These are phyloP conservation scores for Bonnemaisonia californica DNA, from an alignment of 31 red algal species.

Conservation along the genomic window DNA sequence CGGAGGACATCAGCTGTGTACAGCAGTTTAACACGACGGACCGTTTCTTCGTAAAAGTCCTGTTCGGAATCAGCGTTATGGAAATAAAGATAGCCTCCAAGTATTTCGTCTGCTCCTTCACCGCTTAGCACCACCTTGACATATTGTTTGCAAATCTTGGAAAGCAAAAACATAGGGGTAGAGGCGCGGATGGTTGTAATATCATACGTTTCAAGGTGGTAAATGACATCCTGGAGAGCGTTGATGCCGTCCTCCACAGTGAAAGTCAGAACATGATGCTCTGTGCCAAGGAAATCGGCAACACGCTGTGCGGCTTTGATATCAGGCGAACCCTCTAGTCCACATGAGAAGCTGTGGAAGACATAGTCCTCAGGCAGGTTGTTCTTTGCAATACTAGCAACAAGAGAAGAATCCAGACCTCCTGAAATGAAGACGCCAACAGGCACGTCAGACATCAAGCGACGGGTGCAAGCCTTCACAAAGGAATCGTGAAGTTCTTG, in stretches of 20 bases:
- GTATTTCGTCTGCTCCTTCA: conserved; percentile 97
- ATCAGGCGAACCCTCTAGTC: conserved; percentile 90
- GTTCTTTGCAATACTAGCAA: conserved; percentile 82
- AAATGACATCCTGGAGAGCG: conserved; percentile 87
- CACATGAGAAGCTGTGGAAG: conserved; percentile 93
- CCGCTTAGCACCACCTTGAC: conserved; percentile 97
- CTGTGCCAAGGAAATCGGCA: conserved; percentile 89
- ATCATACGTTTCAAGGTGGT: conserved; percentile 97
- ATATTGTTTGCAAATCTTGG: conserved; percentile 73
- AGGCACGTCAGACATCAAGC: conserved; percentile 98
- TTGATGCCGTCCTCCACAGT: conserved; percentile 90
- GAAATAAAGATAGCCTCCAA: conserved; percentile 98
- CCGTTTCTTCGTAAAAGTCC: conserved; percentile 86
- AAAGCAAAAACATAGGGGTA: conserved; percentile 87
- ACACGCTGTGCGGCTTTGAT: conserved; percentile 92
- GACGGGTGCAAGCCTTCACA: conserved; percentile 56
- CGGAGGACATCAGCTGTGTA: conserved; percentile 94
- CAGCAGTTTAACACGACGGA: conserved; percentile 74
- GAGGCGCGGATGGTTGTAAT: conserved; percentile 94
- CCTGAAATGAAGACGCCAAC: conserved; percentile 97
- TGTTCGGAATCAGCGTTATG: conserved; percentile 86
- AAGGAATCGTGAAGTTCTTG: conserved; percentile 84
- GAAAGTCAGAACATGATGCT: conserved; percentile 93
- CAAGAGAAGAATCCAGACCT: conserved; percentile 93
- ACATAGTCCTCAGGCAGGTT: conserved; percentile 51